Base-by-base conservation (phyloP, 192 early-diverging fungal species). In the Coemansia sp. region DNA sequence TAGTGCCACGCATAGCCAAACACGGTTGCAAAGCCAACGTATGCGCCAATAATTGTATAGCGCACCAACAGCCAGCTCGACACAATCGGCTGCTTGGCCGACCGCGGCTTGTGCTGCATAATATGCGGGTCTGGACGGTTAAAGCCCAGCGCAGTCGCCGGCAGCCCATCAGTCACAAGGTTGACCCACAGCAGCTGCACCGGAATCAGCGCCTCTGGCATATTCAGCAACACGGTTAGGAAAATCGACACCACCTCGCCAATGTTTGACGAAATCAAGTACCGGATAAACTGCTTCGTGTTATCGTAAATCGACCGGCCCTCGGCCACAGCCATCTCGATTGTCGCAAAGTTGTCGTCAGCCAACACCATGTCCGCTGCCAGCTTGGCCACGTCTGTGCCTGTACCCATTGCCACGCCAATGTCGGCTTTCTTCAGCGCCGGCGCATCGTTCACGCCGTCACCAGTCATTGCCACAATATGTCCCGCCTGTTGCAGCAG, bases 1-100 rank as follows among this genome's bases (percentile, higher is more conserved):
- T 94, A 98, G 94, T 94, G 98, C 96, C 97, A 98, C 1, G 91
- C 94, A 69, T 98, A 98, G 21, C 92, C 97, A 88, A 93, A 93
- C 16, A 98, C 89, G 41, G 96, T 97, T 4, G 96, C 95, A 16
- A 74, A 70, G 54, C 96, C 96, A 57, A 99, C 97, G 65, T 95
- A 98, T 10, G 82, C 84, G 67, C 96, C 96, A 63, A 98, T 82
- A 9, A 98, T 75, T 75, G 94, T 83, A 75, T 99, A 99, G 65
- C 97, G 88, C 80, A 97, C 81, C 74, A 98, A 94, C 65, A 99
- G 82, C 96, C 97, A 99, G 37, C 84, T 82, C 35, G 91, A 92
- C 17, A 99, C 93, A 55, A 99, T 87, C 9, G 93, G 90, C 82
- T 98, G 95, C 38, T 86, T 84, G 12, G 87, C 77, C 58, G 88